Conservation (phyloP, 2,329 filamentous ascomycete genomes). For the Conoideocrella luteorostrata region DNA sequence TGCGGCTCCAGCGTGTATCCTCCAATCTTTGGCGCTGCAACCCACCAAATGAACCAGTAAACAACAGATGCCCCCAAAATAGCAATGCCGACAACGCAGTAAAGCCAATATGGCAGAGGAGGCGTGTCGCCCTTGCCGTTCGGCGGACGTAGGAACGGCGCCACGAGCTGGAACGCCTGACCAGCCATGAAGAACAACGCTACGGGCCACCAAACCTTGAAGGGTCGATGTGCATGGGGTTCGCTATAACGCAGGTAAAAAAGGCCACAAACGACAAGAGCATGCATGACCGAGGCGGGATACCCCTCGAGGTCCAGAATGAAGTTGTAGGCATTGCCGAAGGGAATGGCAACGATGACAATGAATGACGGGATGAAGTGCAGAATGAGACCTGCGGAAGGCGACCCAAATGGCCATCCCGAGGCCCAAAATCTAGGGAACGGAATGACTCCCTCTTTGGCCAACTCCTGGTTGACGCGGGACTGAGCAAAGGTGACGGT, state of each 20-base stretch:
- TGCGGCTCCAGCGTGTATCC: conserved; percentile 13
- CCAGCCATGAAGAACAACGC: conserved; percentile 15
- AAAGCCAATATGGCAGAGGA: conserved; percentile 17
- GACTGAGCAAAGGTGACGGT: conserved; percentile 54
- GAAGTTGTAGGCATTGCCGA: conserved; percentile 64
- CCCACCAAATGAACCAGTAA: conserved; percentile 18
- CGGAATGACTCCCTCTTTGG: conserved; percentile 62
- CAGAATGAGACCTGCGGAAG: conserved; percentile 35
- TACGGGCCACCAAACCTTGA: conserved; percentile 15
- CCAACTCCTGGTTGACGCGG: conserved; percentile 58
- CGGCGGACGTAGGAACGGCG: conserved; percentile 15
- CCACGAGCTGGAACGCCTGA: conserved; percentile 16
- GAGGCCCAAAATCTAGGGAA: conserved; percentile 63
- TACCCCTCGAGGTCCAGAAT: conserved; percentile 41
- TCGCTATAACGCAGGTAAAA: conserved; percentile 14
- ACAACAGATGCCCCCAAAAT: conserved; percentile 13
- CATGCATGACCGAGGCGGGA: conserved; percentile 4
- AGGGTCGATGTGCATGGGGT: conserved; percentile 12
- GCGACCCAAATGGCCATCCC: conserved; percentile 60
- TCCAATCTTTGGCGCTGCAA: conserved; percentile 13
- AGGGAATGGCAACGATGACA: conserved; percentile 59
- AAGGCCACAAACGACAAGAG: conserved; percentile 11
- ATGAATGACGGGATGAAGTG: conserved; percentile 34
- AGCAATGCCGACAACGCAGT: conserved; percentile 16
- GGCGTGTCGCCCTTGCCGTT: conserved; percentile 15